Conservation (phyloP, 169 alveolate species). For the Plasmodium fragile region DNA sequence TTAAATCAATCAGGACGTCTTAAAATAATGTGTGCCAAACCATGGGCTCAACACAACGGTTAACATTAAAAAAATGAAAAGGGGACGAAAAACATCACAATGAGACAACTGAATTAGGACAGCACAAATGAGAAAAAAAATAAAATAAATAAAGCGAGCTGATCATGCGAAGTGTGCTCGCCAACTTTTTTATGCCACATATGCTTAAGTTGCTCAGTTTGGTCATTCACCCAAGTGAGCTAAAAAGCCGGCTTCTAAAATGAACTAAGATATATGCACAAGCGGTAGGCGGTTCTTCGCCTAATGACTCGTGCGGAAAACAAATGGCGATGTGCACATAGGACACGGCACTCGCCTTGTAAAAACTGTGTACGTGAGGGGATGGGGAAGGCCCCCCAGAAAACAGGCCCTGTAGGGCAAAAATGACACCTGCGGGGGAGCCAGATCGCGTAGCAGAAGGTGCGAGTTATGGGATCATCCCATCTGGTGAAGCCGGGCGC, state of each 20-base stretch:
- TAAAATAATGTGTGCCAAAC: background rate
- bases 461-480: slow-evolving; percentile 8
- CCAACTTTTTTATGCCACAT: background rate
- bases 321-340: background rate
- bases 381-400: background rate
- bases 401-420: background rate
- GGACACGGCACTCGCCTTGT: background rate
- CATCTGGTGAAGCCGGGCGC: background rate
- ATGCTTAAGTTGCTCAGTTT: background rate
- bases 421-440: background rate
- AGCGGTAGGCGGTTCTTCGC: background rate
- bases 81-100: background rate
- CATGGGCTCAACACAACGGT: background rate
- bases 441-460: background rate
- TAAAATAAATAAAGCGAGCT: background rate
- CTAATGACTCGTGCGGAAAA: background rate
- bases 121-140: background rate
- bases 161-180: background rate
- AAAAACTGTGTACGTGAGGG: background rate
- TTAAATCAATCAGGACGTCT: no score
- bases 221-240: background rate
- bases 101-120: background rate
- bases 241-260: background rate
- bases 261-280: background rate
- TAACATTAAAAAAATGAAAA: no score